Conservation (phyloP, 164 flowering plant species). For the Vitis amurensis region DNA sequence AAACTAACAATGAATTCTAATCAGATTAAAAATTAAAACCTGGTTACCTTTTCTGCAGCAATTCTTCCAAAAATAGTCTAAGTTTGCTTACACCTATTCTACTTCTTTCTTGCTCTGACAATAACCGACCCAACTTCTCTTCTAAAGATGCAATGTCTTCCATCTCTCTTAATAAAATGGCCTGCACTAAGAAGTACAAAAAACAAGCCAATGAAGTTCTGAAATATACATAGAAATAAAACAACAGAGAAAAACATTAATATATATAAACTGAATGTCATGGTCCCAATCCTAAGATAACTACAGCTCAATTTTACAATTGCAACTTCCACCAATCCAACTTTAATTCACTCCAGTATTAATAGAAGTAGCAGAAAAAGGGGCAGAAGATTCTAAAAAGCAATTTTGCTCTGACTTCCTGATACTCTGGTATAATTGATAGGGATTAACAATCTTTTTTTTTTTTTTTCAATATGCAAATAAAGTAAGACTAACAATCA, state of each 20-base stretch:
- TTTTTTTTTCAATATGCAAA: too few species aligned
- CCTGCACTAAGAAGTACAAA: conserved; percentile 37
- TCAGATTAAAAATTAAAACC: background rate
- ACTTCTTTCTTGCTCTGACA: conserved; percentile 81
- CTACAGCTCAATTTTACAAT: background rate
- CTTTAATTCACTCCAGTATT: too few species aligned
- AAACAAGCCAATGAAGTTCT: background rate
- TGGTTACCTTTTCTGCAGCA: conserved; percentile 73
- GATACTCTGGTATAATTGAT: too few species aligned
- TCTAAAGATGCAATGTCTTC: conserved; percentile 79
- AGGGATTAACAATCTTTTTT: too few species aligned
- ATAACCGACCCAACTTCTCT: conserved; percentile 76
- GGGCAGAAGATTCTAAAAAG: too few species aligned
- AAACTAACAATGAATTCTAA: background rate
- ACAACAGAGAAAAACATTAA: background rate
- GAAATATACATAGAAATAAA: background rate
- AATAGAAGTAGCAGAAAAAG: too few species aligned
- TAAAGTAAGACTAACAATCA: too few species aligned
- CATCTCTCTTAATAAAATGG: conserved; percentile 73
- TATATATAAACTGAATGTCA: background rate
- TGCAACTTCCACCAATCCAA: too few species aligned
- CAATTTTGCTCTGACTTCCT: too few species aligned
- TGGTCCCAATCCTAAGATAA: background rate
- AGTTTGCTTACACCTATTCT: conserved; percentile 92
- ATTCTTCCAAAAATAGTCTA: conserved; percentile 77